A percentile compares a stretch with the other conserved stretches of the same genome.
Conservation (phyloP, 2,329 filamentous ascomycete species). For the Fusarium albosuccineum region DNA sequence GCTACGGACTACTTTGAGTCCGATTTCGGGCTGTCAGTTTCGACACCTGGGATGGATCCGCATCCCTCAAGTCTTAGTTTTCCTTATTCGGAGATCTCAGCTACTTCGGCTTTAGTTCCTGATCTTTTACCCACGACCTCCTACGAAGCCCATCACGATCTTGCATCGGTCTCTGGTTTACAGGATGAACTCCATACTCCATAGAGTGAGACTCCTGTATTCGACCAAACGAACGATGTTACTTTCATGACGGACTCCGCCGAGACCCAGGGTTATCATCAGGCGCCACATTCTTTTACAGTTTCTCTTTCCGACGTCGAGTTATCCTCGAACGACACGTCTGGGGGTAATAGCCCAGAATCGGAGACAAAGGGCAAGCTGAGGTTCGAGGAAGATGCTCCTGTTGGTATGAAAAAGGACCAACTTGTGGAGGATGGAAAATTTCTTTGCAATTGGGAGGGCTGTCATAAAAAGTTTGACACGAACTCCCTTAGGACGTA, state of each 20-base stretch:
- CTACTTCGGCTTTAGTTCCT: neutral
- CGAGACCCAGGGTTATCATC: neutral
- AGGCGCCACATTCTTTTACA: conserved; percentile 12
- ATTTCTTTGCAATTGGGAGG: conserved; percentile 24
- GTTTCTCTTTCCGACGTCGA: neutral
- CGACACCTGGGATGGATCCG: conserved; percentile 5
- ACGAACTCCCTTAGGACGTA: conserved; percentile 32
- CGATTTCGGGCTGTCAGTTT: neutral
- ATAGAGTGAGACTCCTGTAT: conserved; percentile 28
- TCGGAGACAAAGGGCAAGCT: conserved; percentile 1
- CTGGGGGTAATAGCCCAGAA: conserved; percentile 9
- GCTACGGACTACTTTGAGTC: neutral
- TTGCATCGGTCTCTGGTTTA: conserved; percentile 10
- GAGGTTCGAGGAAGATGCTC: conserved; percentile 25
- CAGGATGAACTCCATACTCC: conserved; percentile 20
- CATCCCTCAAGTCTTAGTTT: neutral
- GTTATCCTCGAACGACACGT: neutral
- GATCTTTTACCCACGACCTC: neutral
- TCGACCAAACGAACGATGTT: conserved; percentile 8
- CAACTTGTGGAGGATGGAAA: conserved; percentile 30
- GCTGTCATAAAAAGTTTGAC: conserved; percentile 16
- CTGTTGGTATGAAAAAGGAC: conserved; percentile 29
- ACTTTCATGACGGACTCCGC: neutral
- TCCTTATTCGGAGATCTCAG: neutral
- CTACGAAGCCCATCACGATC: neutral